phyloP scores from a whole-genome alignment of 2,329 filamentous ascomycete species.

The Fusarium keratoplasticum region DNA sequence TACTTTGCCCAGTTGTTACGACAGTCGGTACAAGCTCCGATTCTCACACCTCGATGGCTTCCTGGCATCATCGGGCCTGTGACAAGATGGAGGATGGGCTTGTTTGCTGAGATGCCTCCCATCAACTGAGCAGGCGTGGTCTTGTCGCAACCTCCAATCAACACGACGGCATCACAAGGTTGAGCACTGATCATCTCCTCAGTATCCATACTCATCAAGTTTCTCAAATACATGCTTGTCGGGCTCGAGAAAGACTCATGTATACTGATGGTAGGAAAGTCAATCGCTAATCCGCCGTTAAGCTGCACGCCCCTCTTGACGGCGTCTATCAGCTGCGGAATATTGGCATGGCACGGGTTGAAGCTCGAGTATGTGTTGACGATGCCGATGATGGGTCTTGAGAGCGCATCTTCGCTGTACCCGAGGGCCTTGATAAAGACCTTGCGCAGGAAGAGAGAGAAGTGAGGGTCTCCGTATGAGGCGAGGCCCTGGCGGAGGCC shows the following conservation, averaged over 20 bases:
- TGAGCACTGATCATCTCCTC: constrained; percentile 82
- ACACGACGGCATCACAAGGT: constrained; percentile 74
- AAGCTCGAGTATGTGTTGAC: constrained; percentile 79
- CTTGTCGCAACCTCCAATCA: constrained; percentile 82
- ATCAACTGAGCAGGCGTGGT: constrained; percentile 80
- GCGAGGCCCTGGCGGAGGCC: constrained; percentile 74
- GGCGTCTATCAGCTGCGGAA: constrained; percentile 78
- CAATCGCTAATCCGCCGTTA: constrained; percentile 74
- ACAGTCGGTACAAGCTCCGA: constrained; percentile 82
- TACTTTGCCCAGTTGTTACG: constrained; percentile 79
- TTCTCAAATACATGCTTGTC: constrained; percentile 80
- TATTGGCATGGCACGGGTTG: constrained; percentile 80
- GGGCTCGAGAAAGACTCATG: constrained; percentile 77
- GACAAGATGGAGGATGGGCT: constrained; percentile 75
- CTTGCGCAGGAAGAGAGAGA: constrained; percentile 79
- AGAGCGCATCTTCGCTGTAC: constrained; percentile 78
- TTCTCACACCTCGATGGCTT: constrained; percentile 70
- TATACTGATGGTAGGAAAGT: constrained; percentile 80
- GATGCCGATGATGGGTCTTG: constrained; percentile 78
- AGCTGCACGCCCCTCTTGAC: constrained; percentile 76
- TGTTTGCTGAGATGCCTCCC: constrained; percentile 81
- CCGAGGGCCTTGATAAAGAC: constrained; percentile 83
- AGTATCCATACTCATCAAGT: constrained; percentile 83
- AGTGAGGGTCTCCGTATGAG: constrained; percentile 79
- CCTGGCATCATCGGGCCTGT: constrained; percentile 83